phyloP scores from a whole-genome alignment of 73 alveolate species.

The Chromera velia region DNA sequence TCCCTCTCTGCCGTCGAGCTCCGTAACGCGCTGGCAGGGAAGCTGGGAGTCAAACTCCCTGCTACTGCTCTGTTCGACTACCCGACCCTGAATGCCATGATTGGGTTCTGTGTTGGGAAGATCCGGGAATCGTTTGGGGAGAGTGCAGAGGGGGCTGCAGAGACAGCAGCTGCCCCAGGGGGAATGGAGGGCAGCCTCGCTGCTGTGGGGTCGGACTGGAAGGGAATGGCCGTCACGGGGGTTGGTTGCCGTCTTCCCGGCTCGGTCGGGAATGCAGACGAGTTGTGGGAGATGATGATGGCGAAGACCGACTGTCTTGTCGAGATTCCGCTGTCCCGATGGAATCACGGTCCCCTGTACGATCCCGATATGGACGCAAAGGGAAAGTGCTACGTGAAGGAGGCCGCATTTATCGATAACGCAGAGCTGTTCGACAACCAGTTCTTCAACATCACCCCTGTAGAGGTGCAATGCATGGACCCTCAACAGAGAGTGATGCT shows the following conservation, averaged over 20 bases:
- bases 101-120: no score
- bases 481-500: conserved; percentile 32
- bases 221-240: background rate
- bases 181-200: no score
- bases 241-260: background rate
- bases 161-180: no score
- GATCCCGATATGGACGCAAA: conserved; percentile 1
- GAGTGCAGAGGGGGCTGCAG: no score
- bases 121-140: no score
- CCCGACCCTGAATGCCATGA: conserved; percentile 42
- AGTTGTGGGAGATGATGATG: background rate
- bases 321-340: conserved; percentile 28
- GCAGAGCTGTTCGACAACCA: conserved; percentile 13
- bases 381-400: conserved; percentile 6
- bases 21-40: background rate
- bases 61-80: conserved; percentile 42
- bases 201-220: no score
- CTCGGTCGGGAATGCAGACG: background rate
- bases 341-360: conserved; percentile 11
- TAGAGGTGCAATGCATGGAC: conserved; percentile 23
- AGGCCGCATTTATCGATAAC: conserved; percentile 1
- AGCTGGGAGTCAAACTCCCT: conserved; percentile 36
- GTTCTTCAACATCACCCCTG: conserved; percentile 18
- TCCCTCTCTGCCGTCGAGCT: conserved; percentile 3
- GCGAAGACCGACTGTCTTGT: conserved; percentile 12